A percentile compares a stretch with the other conserved stretches of the same genome.
Evolutionary conservation across 306 rosid genomes (phyloP).

Genomic region (Rosa persica): DNA sequence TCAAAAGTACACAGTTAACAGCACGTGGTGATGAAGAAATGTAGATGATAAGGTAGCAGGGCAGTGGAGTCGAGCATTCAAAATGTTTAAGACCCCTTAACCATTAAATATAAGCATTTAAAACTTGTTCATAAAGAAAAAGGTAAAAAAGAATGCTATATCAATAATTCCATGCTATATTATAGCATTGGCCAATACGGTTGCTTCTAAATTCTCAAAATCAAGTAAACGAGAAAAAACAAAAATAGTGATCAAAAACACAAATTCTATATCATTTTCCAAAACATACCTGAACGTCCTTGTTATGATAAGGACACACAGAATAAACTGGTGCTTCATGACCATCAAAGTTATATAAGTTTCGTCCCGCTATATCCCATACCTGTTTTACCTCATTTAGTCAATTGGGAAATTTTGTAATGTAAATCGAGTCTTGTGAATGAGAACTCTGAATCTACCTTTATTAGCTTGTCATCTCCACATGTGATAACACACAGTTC

Average conservation of each 20-base stretch:
- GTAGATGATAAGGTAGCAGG: background rate
- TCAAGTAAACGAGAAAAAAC: background rate
- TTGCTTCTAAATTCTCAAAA: background rate
- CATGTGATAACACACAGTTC: slow-evolving; percentile 80
- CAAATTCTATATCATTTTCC: background rate
- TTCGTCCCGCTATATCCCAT: slow-evolving; percentile 74
- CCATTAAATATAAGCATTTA: background rate
- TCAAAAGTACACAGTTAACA: slow-evolving; percentile 29
- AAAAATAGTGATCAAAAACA: background rate
- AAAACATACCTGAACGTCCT: slow-evolving; percentile 66
- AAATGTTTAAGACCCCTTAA: background rate
- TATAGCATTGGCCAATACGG: too few species aligned
- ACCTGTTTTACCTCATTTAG: slow-evolving; percentile 55
- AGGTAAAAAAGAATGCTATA: background rate
- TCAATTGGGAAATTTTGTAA: slow-evolving; percentile 20
- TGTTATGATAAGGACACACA: slow-evolving; percentile 91
- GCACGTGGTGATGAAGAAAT: background rate
- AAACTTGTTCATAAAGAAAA: background rate
- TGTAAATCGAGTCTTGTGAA: slow-evolving; percentile 20
- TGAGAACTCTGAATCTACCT: slow-evolving; percentile 44
- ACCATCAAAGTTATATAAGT: slow-evolving; percentile 70
- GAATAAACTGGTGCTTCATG: slow-evolving; percentile 87
- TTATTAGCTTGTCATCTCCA: slow-evolving; percentile 87
- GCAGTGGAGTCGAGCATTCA: background rate
- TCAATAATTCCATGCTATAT: background rate